Evolutionary conservation across 2,329 filamentous ascomycete species (phyloP).

Genomic region (Fusarium sp.): DNA sequence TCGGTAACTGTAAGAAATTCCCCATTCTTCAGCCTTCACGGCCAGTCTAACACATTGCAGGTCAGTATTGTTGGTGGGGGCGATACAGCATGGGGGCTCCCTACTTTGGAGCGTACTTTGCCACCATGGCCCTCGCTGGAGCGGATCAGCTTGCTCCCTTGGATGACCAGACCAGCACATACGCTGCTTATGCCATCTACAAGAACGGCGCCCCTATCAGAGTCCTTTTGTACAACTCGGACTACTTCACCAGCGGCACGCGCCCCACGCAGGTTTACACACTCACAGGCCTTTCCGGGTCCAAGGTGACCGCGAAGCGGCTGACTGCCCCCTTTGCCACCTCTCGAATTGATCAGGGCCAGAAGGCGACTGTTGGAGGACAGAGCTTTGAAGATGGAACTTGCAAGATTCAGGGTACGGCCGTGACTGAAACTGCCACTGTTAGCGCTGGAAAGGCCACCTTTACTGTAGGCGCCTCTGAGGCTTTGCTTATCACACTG

Average conservation of each 20-base stretch:
- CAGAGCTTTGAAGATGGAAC: conserved; percentile 32
- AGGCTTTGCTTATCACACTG: conserved; percentile 19
- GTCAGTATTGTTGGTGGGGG: conserved; percentile 62
- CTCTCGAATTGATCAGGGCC: conserved; percentile 30
- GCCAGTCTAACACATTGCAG: conserved; percentile 21
- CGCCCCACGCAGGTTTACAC: conserved; percentile 54
- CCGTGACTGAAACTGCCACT: neutral
- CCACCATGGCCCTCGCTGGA: conserved; percentile 58
- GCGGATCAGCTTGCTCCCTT: conserved; percentile 58
- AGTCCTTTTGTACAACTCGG: conserved; percentile 60
- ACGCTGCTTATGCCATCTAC: conserved; percentile 62
- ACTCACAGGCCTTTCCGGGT: conserved; percentile 54
- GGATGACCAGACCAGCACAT: conserved; percentile 56
- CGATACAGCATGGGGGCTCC: conserved; percentile 62
- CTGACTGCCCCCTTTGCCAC: conserved; percentile 29
- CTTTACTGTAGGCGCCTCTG: conserved; percentile 20
- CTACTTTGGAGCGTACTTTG: conserved; percentile 63
- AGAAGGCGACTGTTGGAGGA: conserved; percentile 30
- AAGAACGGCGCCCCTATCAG: conserved; percentile 50
- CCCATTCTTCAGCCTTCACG: rapidly evolving
- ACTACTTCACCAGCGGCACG: conserved; percentile 51
- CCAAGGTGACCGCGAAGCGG: conserved; percentile 56
- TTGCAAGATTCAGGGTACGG: conserved; percentile 24
- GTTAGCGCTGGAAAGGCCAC: conserved; percentile 16
- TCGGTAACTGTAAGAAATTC: conserved; percentile 59